Evolutionary conservation across 768 basidiomycete genomes (phyloP), one percentile per base, ranked within the genome.

Genomic region (Tylopilus felleus): DNA sequence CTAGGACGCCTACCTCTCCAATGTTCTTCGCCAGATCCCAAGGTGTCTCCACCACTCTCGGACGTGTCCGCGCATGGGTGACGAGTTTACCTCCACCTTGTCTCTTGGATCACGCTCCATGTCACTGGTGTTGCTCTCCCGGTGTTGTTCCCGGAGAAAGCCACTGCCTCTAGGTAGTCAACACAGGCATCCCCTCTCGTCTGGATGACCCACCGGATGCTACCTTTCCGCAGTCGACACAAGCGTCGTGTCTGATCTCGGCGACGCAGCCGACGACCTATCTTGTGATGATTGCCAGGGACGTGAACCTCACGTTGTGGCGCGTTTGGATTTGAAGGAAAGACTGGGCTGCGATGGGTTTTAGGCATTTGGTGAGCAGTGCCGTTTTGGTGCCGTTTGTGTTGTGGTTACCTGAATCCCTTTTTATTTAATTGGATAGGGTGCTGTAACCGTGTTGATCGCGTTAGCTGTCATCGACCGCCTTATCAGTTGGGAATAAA

Each of bases 21-120:
- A n/a, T n/a, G n/a, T n/a, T n/a, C n/a, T n/a, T n/a, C n/a, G n/a
- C n/a, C n/a, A n/a, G n/a, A n/a, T n/a, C n/a, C n/a, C n/a, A n/a
- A n/a, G n/a, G n/a, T n/a, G n/a, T 86, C 88, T 81, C 93, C 0
- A 89, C 90, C 0, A 83, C 85, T 22, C 92, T 96, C 0, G 90
- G 95, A 62, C 82, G 93, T 17, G 93, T 98, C 8, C 79, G 98
- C 10, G n/a, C n/a, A n/a, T n/a, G n/a, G n/a, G n/a, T n/a, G n/a
- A n/a, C n/a, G n/a, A 96, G 98, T 62, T 96, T 96, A 0, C 94
- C 94, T 99, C 65, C 98, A 98, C 69, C 77, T 99, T 48, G 70
- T 98, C 49, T 81, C 86, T 17, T 99, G 97, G 97, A 89, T 88
- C 35, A 80, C 79, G 39, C 81, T 82, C 60, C 98, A 98, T 69